Evolutionary conservation across 2,329 filamentous ascomycete species (phyloP).

Genomic region (Xylariales sp.): DNA sequence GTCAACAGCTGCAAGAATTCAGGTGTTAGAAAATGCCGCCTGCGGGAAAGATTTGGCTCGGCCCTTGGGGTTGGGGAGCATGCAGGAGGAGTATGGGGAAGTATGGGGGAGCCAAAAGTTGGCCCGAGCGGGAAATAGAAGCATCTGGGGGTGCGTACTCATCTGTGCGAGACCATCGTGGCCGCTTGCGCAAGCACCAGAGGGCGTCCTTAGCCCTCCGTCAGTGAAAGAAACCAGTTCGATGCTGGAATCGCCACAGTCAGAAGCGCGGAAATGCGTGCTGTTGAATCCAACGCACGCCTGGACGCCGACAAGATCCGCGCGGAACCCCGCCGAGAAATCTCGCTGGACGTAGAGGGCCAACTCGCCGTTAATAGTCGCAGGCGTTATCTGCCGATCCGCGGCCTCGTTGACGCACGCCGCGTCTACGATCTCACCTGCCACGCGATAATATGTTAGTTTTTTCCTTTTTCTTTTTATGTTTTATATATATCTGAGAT

Average conservation of each 20-base stretch:
- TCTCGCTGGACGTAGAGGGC: conserved; percentile 54
- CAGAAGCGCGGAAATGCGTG: conserved; percentile 52
- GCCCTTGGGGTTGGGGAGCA: background rate
- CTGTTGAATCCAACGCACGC: conserved; percentile 56
- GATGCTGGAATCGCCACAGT: conserved; percentile 47
- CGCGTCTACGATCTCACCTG: conserved; percentile 56
- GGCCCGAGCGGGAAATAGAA: too few species aligned
- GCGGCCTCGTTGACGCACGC: conserved; percentile 53
- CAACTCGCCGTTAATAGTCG: conserved; percentile 48
- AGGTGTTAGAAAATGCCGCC: background rate
- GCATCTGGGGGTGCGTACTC: background rate
- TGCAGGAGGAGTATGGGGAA: background rate
- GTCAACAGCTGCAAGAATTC: conserved; percentile 13
- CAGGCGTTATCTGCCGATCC: conserved; percentile 55
- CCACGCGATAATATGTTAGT: background rate
- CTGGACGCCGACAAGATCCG: conserved; percentile 53
- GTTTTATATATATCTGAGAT: background rate
- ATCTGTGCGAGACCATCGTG: conserved; percentile 39
- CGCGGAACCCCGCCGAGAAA: conserved; percentile 53
- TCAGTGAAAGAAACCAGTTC: conserved; percentile 35
- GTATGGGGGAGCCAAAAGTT: background rate
- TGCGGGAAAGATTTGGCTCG: background rate
- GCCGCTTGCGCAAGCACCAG: conserved; percentile 52
- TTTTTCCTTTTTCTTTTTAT: background rate
- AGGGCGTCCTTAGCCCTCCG: conserved; percentile 45